A percentile compares a stretch with the other conserved stretches of the same genome.
phyloP scores from a whole-genome alignment of 2,329 filamentous ascomycete genomes.

The Ploettnerulaceae sp. region DNA sequence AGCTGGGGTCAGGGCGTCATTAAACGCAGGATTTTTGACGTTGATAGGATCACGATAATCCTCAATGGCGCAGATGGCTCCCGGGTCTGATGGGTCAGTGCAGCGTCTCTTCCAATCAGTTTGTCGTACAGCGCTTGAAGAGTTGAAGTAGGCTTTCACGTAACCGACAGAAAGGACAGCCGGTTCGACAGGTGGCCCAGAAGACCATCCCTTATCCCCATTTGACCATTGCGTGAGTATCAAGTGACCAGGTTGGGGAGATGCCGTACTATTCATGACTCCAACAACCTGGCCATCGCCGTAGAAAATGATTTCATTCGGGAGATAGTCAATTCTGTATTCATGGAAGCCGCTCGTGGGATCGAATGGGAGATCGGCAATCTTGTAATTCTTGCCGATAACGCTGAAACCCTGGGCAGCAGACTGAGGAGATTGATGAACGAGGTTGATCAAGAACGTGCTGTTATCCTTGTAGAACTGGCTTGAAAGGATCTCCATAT shows the following conservation, averaged over 20 bases:
- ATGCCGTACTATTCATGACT: slow-evolving; percentile 53
- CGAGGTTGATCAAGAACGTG: slow-evolving; percentile 62
- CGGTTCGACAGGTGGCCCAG: slow-evolving; percentile 60
- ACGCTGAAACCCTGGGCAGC: slow-evolving; percentile 58
- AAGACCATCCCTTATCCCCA: slow-evolving; percentile 66
- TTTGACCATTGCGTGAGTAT: slow-evolving; percentile 77
- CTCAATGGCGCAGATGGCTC: slow-evolving; percentile 48
- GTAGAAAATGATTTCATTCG: slow-evolving; percentile 60
- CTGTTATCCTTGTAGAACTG: slow-evolving; percentile 50
- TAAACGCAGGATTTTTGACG: slow-evolving; percentile 28
- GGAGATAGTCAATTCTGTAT: slow-evolving; percentile 72
- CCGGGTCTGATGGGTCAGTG: slow-evolving; percentile 34
- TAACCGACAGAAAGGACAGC: slow-evolving; percentile 62
- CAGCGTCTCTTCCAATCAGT: slow-evolving; percentile 41
- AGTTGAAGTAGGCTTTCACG: slow-evolving; percentile 78
- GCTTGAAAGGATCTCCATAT: slow-evolving; percentile 71
- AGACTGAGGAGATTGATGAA: slow-evolving; percentile 64
- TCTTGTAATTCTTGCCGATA: slow-evolving; percentile 51
- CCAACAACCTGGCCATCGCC: slow-evolving; percentile 57
- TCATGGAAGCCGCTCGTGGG: slow-evolving; percentile 65
- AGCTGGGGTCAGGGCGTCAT: background rate
- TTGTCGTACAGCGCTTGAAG: slow-evolving; percentile 41
- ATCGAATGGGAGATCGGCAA: slow-evolving; percentile 58
- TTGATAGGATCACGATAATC: slow-evolving; percentile 31
- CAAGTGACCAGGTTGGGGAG: slow-evolving; percentile 57